Percentiles rank a stretch among this genome's conserved stretches.
phyloP scores from a whole-genome alignment of 2,329 filamentous ascomycete species.

The Monilinia vaccinii-corymbosi region DNA sequence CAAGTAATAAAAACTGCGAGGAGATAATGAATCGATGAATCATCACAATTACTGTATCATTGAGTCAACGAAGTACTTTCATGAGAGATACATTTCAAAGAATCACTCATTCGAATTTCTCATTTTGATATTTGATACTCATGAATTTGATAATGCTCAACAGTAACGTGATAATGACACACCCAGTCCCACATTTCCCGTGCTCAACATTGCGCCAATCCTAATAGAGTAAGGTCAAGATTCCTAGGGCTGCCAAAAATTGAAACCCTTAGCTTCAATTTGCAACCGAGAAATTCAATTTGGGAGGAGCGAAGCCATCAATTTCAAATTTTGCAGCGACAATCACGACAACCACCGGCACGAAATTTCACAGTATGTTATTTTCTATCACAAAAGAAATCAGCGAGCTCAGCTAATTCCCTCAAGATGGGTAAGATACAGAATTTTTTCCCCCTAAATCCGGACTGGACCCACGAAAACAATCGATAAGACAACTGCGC shows the following conservation, averaged over 20 bases:
- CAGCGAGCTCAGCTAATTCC: slow-evolving; percentile 26
- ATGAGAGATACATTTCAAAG: neutral
- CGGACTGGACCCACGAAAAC: neutral
- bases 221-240: neutral
- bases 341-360: slow-evolving; percentile 38
- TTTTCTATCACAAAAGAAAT: slow-evolving; percentile 14
- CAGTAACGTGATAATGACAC: neutral
- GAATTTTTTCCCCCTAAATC: slow-evolving; percentile 16
- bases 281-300: slow-evolving; percentile 9
- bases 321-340: slow-evolving; percentile 18
- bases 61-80: neutral
- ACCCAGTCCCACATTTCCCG: neutral
- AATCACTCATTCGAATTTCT: neutral
- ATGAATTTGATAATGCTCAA: neutral
- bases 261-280: slow-evolving; percentile 12
- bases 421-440: slow-evolving; percentile 53
- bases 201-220: neutral
- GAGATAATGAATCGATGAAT: neutral
- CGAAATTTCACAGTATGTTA: slow-evolving; percentile 39
- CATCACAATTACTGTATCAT: neutral
- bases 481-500: neutral
- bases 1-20: neutral
- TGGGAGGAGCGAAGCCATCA: slow-evolving; percentile 6
- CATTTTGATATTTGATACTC: too few relatives aligned
- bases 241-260: slow-evolving; percentile 9